Evolutionary conservation across 768 basidiomycete species (phyloP).

Genomic region (Auriscalpium vulgare): DNA sequence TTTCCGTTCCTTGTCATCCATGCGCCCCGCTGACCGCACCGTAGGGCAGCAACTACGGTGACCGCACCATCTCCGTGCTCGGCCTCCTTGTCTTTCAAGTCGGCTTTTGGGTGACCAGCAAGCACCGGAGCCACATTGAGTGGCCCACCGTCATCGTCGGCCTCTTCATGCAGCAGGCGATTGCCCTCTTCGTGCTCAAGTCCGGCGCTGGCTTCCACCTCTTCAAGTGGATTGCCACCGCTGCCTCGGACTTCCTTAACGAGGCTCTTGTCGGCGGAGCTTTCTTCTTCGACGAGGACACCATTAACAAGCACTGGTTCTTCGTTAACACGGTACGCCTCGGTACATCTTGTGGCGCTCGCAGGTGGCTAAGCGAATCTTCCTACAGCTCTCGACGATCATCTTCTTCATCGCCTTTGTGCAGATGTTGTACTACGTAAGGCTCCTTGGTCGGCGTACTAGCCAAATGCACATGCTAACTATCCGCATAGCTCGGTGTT

Average conservation of each 20-base stretch:
- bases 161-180: conserved; percentile 73
- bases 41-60: conserved; percentile 61
- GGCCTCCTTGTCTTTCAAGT: conserved; percentile 77
- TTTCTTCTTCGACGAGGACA: conserved; percentile 76
- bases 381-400: conserved; percentile 54
- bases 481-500: conserved; percentile 46
- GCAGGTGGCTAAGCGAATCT: background rate
- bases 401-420: conserved; percentile 94
- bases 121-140: conserved; percentile 52
- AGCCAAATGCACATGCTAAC: background rate
- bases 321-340: conserved; percentile 65
- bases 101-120: conserved; percentile 64
- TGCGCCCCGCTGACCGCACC: conserved; percentile 4
- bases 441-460: background rate
- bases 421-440: conserved; percentile 79
- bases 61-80: conserved; percentile 74
- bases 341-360: background rate
- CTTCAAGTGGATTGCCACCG: conserved; percentile 75
- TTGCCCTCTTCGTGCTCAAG: conserved; percentile 88
- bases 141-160: conserved; percentile 91
- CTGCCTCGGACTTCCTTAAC: conserved; percentile 73
- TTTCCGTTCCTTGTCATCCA: background rate
- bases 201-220: conserved; percentile 73
- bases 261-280: conserved; percentile 61
- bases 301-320: conserved; percentile 69